Conservation (phyloP, 805 yeast genomes). For the Monosporozyma aquatica region DNA sequence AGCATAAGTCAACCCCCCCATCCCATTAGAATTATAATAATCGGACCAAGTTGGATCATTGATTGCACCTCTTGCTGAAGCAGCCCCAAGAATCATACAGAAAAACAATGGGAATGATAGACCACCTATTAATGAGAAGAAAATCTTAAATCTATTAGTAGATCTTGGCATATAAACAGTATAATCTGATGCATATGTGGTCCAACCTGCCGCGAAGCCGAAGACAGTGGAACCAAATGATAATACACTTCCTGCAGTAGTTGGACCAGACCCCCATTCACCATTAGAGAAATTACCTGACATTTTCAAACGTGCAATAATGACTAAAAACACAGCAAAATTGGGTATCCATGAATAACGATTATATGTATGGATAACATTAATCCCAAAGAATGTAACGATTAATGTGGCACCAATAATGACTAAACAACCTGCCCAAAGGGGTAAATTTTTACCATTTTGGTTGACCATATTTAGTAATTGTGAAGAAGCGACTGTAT, state of each 20-base stretch:
- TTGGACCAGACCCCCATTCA: constrained; percentile 41
- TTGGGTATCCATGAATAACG: constrained; percentile 87
- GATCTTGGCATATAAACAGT: constrained; percentile 75
- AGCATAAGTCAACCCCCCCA: constrained; percentile 79
- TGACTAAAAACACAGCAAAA: constrained; percentile 58
- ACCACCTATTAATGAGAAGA: constrained; percentile 55
- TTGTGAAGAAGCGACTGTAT: constrained; percentile 84
- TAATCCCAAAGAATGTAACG: constrained; percentile 78
- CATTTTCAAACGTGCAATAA: constrained; percentile 67
- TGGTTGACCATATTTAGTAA: constrained; percentile 66
- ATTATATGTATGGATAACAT: constrained; percentile 71
- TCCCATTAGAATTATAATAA: constrained; percentile 43
- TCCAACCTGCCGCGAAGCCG: constrained; percentile 93
- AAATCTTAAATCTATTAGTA: constrained; percentile 50
- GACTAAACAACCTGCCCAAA: constrained; percentile 85
- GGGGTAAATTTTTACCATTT: constrained; percentile 50
- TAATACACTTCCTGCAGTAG: constrained; percentile 67
- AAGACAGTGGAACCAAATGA: constrained; percentile 76
- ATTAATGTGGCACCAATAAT: constrained; percentile 57
- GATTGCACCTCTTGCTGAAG: constrained; percentile 61
- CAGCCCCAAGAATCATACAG: constrained; percentile 78
- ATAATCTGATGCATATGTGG: constrained; percentile 86
- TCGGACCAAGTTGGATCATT: constrained; percentile 38
- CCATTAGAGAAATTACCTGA: constrained; percentile 56
- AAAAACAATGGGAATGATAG: constrained; percentile 60